These are phyloP conservation scores for Xerocomus spinulosus DNA, from an alignment of 768 basidiomycete genomes.

Conservation along the genomic window DNA sequence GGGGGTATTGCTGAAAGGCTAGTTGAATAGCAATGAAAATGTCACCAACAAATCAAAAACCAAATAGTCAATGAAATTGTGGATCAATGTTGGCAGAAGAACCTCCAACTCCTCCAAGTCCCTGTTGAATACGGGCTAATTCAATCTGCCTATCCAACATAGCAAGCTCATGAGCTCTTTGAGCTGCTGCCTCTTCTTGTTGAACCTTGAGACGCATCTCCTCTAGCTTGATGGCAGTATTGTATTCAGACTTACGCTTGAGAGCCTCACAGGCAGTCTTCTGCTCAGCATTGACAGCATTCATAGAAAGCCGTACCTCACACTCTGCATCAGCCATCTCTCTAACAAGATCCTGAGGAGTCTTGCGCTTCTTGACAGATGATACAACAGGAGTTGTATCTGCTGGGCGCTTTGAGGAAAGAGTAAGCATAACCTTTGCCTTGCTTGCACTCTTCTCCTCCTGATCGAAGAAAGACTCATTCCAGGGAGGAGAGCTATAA, in stretches of 20 bases:
- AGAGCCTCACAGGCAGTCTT: background rate
- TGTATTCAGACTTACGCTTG: background rate
- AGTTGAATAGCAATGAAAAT: too few species aligned
- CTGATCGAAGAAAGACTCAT: background rate
- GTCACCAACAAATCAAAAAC: too few species aligned
- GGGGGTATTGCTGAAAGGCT: too few species aligned
- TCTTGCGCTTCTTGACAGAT: background rate
- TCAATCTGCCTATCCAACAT: too few species aligned
- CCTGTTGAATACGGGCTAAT: too few species aligned
- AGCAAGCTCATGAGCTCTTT: too few species aligned
- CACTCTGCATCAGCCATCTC: background rate
- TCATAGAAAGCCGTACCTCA: background rate
- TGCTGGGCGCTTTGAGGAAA: background rate
- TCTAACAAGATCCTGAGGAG: background rate
- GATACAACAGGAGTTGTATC: background rate
- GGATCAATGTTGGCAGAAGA: too few species aligned
- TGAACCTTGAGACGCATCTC: background rate
- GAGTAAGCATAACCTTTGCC: background rate
- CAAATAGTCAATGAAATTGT: too few species aligned
- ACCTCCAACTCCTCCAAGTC: too few species aligned
- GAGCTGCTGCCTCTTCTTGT: too few species aligned
- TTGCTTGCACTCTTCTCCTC: background rate
- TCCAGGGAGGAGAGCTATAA: background rate
- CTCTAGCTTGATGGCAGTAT: background rate
- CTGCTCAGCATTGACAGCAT: background rate